Evolutionary conservation across 2,329 filamentous ascomycete genomes (phyloP), one percentile per base, ranked within the genome.

Genomic region (Pochonia chlamydosporia): DNA sequence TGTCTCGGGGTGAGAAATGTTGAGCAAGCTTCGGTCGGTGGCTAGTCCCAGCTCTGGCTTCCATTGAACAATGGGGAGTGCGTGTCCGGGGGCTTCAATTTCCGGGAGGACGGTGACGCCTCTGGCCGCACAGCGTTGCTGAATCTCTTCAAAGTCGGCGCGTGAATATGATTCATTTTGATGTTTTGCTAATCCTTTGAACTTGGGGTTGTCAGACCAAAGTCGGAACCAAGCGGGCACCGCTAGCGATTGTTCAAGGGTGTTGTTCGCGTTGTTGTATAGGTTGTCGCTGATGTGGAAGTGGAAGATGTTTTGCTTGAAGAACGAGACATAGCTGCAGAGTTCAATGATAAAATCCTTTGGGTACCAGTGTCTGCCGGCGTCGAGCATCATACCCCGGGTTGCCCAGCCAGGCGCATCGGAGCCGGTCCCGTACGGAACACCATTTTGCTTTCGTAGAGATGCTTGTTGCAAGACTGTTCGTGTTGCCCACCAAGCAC

Each of bases 401-500:
- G 37, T 72, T 1, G 63, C 56, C 66, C 72, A 81, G n/a, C 76
- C 73, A 0, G 78, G 77, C 0, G 66, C 65, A 61, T 81, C 78
- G 10, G 37, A 20, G 3, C 65, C 65, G 4, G 55, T 61, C 9
- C 76, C 76, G 16, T 61, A 51, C 0, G 66, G 60, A n/a, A 81
- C 51, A 9, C 59, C 57, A 16, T 67, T 52, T 3, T 59, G 57
- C 69, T 72, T 52, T 23, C 37, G n/a, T 20, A 78, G 56, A 21
- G 72, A 49, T 4, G 72, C 67, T 53, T 71, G 73, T 23, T 81
- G 78, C 5, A 81, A 56, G 9, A 81, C 50, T 1, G 76, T 74
- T 26, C 77, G 66, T 0, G 77, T 79, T 37, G 71, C 78, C 78
- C 78, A 81, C 73, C 74, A 81, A 40, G 68, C 71, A 9, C 78